Conservation (phyloP, 108 stramenopile species). For the Aurantiochytrium sp. region DNA sequence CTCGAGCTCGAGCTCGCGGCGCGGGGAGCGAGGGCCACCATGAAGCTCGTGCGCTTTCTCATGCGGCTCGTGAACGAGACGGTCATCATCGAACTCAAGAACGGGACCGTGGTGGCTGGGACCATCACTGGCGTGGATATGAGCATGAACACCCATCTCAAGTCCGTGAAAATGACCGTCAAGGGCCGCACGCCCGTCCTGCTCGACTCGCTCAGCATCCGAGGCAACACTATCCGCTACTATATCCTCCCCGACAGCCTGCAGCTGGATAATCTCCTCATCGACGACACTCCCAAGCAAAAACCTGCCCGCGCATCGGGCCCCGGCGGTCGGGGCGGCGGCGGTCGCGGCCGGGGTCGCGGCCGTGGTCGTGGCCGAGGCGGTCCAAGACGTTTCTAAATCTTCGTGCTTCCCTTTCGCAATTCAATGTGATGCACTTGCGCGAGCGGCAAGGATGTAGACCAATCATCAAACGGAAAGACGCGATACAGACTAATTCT, state of each 20-base stretch:
- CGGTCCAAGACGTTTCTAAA: background rate
- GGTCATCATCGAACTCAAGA: slow-evolving; percentile 97
- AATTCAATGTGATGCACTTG: too few species aligned
- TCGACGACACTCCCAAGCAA: slow-evolving; percentile 88
- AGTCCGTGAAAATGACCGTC: slow-evolving; percentile 88
- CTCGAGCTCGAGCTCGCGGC: too few species aligned
- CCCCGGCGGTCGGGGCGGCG: background rate
- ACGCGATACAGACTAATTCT: too few species aligned
- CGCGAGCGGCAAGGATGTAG: too few species aligned
- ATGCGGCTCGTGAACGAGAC: slow-evolving; percentile 94
- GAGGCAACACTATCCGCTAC: slow-evolving; percentile 85
- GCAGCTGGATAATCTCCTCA: slow-evolving; percentile 88
- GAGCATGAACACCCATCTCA: slow-evolving; percentile 96
- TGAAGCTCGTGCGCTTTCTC: slow-evolving; percentile 76
- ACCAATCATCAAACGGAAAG: too few species aligned
- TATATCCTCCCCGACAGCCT: slow-evolving; percentile 93
- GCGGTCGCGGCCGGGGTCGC: slow-evolving; percentile 21
- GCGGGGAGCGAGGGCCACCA: background rate
- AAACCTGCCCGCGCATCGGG: background rate
- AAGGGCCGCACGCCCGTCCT: slow-evolving; percentile 70
- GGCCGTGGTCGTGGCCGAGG: background rate
- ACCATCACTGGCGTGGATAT: slow-evolving; percentile 93
- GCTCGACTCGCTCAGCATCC: slow-evolving; percentile 77
- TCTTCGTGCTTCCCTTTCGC: background rate
- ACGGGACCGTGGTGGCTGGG: slow-evolving; percentile 91